These are phyloP conservation scores for Cystobasidiaceae sp. DNA, from an alignment of 1,284 basidiomycete genomes.

Conservation along the genomic window DNA sequence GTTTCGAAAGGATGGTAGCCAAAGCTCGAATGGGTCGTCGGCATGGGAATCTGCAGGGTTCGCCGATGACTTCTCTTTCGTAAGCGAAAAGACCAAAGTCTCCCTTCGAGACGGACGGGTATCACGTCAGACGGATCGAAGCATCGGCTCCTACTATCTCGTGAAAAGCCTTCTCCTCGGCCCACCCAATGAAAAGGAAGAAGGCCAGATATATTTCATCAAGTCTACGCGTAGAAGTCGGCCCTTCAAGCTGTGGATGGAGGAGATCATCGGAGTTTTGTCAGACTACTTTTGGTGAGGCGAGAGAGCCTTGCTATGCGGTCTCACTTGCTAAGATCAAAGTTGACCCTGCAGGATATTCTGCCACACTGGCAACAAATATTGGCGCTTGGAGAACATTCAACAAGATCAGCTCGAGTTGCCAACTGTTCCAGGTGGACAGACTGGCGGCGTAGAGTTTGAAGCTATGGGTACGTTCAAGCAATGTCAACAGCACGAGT, in stretches of 20 bases:
- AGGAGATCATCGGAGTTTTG: constrained; percentile 81
- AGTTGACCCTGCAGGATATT: constrained; percentile 59
- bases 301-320: neutral
- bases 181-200: constrained; percentile 45
- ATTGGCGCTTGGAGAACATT: constrained; percentile 76
- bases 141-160: constrained; percentile 26
- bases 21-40: constrained; percentile 4
- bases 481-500: constrained; percentile 42
- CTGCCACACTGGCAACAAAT: constrained; percentile 86
- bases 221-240: constrained; percentile 72
- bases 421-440: constrained; percentile 90
- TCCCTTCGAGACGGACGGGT: no score
- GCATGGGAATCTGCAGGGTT: constrained; percentile 28
- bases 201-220: constrained; percentile 63
- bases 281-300: constrained; percentile 82
- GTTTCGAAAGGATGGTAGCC: neutral
- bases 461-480: constrained; percentile 92
- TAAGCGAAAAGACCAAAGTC: neutral
- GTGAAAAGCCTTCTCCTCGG: constrained; percentile 45
- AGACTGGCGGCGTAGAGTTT: constrained; percentile 96
- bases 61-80: constrained; percentile 4
- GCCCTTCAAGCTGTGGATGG: constrained; percentile 84
- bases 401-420: constrained; percentile 78
- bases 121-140: no score
- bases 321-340: neutral